Evolutionary conservation across 371 early-diverging fungal species (phyloP), one percentile per base, ranked within the genome.

Genomic region (Cokeromyces recurvatus): DNA sequence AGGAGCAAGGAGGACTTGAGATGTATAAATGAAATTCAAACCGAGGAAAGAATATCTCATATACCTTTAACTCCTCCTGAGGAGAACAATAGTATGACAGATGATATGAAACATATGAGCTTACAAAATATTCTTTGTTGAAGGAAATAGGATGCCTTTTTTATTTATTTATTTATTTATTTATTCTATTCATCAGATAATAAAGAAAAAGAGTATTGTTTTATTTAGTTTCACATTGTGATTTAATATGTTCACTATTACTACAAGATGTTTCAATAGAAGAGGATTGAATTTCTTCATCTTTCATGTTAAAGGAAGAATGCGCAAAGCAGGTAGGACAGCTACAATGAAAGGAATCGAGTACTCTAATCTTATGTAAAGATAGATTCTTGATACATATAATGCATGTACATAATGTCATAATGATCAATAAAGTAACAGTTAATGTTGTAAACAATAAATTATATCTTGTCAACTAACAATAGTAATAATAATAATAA

Each of bases 1-100:
- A 17, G 32, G 16, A 58, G n/a, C n/a, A n/a, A n/a, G n/a, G n/a
- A 41, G 25, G 54, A 59, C 31, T 32, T 66, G 32, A 66, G 62
- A 42, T 63, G 63, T 25, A 59, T 58, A 34, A 63, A 66, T 40
- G 54, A 59, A 27, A 66, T 66, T 23, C 31, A 49, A 34, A 51
- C 56, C 12, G 50, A 51, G 19, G 46, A n/a, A n/a, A n/a, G n/a
- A n/a, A n/a, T n/a, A n/a, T n/a, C n/a, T n/a, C n/a, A n/a, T n/a
- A n/a, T 42, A 42, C 38, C 51, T 38, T 34, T 51, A 10, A 52
- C 51, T 24, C 57, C 57, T 37, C 57, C 57, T 43, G 19, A n/a
- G n/a, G n/a, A n/a, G n/a, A n/a, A n/a, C n/a, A n/a, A n/a, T n/a
- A n/a, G n/a, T n/a, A n/a, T n/a, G n/a, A n/a, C n/a, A n/a, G n/a